Evolutionary conservation across 2,329 filamentous ascomycete genomes (phyloP).

Genomic region (Aureobasidium sp.): DNA sequence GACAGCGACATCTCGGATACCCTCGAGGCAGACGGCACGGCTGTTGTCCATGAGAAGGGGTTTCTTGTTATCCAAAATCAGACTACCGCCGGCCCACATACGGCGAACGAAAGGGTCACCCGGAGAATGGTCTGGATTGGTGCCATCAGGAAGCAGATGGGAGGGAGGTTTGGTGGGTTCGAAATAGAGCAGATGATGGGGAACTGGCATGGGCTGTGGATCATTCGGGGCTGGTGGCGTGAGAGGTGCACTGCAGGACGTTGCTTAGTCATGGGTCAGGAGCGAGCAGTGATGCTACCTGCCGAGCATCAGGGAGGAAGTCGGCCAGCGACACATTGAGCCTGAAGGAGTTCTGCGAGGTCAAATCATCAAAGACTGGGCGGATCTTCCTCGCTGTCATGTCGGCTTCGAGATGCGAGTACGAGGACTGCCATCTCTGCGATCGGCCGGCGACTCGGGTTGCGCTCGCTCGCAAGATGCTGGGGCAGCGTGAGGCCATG

Average conservation of each 20-base stretch:
- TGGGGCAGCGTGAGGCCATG: no score
- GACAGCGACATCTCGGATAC: constrained; percentile 41
- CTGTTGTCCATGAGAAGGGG: constrained; percentile 28
- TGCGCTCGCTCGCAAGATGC: no score
- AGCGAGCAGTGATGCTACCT: neutral
- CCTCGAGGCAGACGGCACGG: constrained; percentile 41
- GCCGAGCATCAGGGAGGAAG: constrained; percentile 39
- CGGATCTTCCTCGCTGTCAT: constrained; percentile 45
- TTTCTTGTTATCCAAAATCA: constrained; percentile 46
- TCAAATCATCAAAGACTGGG: constrained; percentile 50
- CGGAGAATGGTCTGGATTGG: constrained; percentile 71
- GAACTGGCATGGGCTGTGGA: constrained; percentile 47
- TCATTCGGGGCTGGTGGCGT: constrained; percentile 28
- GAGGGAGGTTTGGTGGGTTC: constrained; percentile 59
- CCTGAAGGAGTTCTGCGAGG: constrained; percentile 57
- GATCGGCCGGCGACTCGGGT: neutral
- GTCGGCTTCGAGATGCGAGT: constrained; percentile 34
- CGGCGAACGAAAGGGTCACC: constrained; percentile 64
- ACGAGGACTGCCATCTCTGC: constrained; percentile 29
- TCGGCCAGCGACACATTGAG: constrained; percentile 57
- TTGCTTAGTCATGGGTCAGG: neutral
- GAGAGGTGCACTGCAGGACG: constrained; percentile 21
- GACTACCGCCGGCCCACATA: constrained; percentile 80
- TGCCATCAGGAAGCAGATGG: constrained; percentile 70
- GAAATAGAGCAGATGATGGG: constrained; percentile 84